phyloP scores from a whole-genome alignment of 2,329 filamentous ascomycete species.

The Cadophora sp. region DNA sequence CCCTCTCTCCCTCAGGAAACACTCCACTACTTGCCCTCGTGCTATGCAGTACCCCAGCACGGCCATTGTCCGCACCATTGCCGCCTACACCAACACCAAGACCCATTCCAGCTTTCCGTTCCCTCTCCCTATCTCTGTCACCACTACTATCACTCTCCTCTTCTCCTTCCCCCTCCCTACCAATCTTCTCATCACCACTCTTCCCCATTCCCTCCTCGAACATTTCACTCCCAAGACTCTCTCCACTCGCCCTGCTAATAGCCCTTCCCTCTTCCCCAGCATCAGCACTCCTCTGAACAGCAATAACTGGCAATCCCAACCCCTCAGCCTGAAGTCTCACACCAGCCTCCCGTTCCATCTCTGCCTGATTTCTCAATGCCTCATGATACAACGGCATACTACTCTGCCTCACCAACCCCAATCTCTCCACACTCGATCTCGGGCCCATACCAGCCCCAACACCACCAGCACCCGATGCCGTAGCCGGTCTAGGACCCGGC shows the following conservation, averaged over 20 bases:
- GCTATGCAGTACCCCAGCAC: slow-evolving; percentile 3
- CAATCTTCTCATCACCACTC: background rate
- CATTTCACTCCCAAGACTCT: slow-evolving; percentile 12
- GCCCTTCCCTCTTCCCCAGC: background rate
- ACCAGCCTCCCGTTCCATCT: slow-evolving; percentile 6
- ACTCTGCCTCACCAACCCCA: slow-evolving; percentile 11
- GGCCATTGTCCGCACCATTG: background rate
- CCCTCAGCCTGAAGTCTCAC: background rate
- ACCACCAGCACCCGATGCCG: background rate
- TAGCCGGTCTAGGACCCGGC: background rate
- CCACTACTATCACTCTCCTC: slow-evolving; percentile 13
- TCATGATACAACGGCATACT: slow-evolving; percentile 18
- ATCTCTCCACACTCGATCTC: background rate
- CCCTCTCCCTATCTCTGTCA: slow-evolving; percentile 3
- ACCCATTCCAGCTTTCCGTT: background rate
- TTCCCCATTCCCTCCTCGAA: background rate
- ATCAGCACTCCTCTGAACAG: background rate
- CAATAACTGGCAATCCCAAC: slow-evolving; percentile 17
- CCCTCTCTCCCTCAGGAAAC: slow-evolving; percentile 8
- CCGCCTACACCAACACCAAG: slow-evolving; percentile 1
- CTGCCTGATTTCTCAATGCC: slow-evolving; percentile 9
- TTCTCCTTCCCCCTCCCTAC: background rate
- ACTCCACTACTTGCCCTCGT: slow-evolving; percentile 23
- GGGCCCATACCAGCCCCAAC: background rate
- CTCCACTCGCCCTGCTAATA: background rate